These are phyloP conservation scores for Senna siamea DNA, from an alignment of 306 rosid genomes.

Conservation along the genomic window DNA sequence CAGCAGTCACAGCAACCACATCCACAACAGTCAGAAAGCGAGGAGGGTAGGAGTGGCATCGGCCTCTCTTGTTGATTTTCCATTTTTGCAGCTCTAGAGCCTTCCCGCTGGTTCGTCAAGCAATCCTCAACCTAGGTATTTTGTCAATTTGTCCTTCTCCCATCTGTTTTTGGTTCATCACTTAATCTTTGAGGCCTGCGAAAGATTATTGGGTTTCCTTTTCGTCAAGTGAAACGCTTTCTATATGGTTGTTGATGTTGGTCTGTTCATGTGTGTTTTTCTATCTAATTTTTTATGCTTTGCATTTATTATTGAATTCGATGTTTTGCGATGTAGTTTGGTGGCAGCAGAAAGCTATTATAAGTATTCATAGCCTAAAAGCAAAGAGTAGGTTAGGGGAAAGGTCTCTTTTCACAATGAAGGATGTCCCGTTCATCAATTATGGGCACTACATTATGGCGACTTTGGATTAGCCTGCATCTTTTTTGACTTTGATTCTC, in stretches of 20 bases:
- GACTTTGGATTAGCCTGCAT: constrained; percentile 41
- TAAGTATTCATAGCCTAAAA: constrained; percentile 43
- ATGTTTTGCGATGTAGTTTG: constrained; percentile 46
- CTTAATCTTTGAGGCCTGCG: background rate
- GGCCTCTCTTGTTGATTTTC: constrained; percentile 66
- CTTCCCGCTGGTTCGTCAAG: constrained; percentile 38
- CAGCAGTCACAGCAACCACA: constrained; percentile 48
- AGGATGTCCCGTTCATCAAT: constrained; percentile 42
- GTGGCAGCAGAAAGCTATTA: constrained; percentile 49
- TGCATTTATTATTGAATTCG: constrained; percentile 50
- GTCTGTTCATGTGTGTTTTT: constrained; percentile 39
- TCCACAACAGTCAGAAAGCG: constrained; percentile 54
- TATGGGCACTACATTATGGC: constrained; percentile 39
- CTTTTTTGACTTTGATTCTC: constrained; percentile 16
- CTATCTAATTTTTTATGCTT: constrained; percentile 29
- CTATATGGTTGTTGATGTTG: constrained; percentile 30
- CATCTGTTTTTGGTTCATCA: constrained; percentile 1
- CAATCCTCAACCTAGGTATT: constrained; percentile 60
- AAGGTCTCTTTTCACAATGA: constrained; percentile 56
- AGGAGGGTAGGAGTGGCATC: constrained; percentile 61
- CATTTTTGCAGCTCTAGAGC: constrained; percentile 37
- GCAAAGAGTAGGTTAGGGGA: constrained; percentile 51
- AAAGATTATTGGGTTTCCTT: background rate
- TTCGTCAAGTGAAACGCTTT: background rate
- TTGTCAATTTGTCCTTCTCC: background rate